Base-by-base conservation (phyloP, 2,329 filamentous ascomycete genomes). In the Clonostachys byssicola region DNA sequence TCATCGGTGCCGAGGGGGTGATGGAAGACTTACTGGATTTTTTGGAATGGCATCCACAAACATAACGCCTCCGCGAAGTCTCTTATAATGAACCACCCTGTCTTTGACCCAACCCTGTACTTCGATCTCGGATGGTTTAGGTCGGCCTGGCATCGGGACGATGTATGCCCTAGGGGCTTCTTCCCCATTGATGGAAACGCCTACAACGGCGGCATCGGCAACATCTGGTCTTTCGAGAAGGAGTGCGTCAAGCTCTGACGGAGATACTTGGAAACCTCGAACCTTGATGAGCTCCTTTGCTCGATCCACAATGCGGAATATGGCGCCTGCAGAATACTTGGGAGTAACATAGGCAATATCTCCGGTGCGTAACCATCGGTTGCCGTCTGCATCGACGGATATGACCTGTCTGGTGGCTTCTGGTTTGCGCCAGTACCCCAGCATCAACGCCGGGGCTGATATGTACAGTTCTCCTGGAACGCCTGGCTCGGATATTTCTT, bases 341-440 rank as follows among this genome's bases (percentile, higher is more conserved):
- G 39, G 35, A 45, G 83, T 73, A 51, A 89, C 75, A 56, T 81
- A 86, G 14, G 80, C 86, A 44, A 92, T 77, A 54, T 92, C 88
- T 4, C 88, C 88, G 1, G 87, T 91, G 59, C 81, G 83, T 51
- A 92, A 64, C 88, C 88, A 92, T 16, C 82, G 66, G 33, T 68
- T 74, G 42, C 74, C 76, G 49, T 73, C 67, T 2, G 60, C 50
- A 50, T 78, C 76, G 6, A 63, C 56, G 34, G 68, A 62, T 3
- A 76, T 56, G 1, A 84, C 83, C 41, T 82, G 78, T 12, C 64
- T 65, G 1, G 88, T 92, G 3, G 86, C 88, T 40, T 80, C 72
- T 0, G 80, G 76, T 50, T 86, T 89, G 40, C 75, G 72, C 85
- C 88, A 92, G 64, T 95, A 95, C 6, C 86, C 84, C 50, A 80